phyloP scores from a whole-genome alignment of 768 basidiomycete genomes.

The Auricularia sp. region DNA sequence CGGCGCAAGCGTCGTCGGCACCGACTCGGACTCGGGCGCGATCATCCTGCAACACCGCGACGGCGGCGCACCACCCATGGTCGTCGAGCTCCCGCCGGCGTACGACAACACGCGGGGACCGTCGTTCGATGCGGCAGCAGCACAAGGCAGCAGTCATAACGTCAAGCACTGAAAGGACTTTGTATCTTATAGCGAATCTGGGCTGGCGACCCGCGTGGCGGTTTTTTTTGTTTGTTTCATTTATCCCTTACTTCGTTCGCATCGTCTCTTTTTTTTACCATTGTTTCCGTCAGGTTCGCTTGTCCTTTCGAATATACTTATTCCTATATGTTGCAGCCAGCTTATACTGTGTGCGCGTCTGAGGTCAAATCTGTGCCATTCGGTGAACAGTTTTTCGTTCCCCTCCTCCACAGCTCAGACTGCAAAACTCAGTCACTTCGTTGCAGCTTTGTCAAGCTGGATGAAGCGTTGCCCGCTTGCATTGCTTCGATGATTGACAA shows the following conservation, averaged over 20 bases:
- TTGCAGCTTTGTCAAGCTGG: too few relatives aligned
- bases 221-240: neutral
- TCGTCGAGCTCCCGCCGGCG: neutral
- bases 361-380: too few relatives aligned
- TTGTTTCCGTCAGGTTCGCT: neutral
- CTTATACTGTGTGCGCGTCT: neutral
- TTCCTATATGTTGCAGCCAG: neutral
- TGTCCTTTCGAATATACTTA: slow-evolving; percentile 1
- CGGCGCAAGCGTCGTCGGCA: neutral
- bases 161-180: neutral
- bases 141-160: neutral
- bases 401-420: too few relatives aligned
- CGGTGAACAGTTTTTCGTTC: too few relatives aligned
- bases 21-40: neutral
- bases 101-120: neutral
- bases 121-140: neutral
- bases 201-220: neutral
- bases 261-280: neutral
- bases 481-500: too few relatives aligned
- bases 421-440: too few relatives aligned
- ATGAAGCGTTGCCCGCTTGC: too few relatives aligned
- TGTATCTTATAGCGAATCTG: neutral
- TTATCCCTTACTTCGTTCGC: neutral
- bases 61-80: neutral
- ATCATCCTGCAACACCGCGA: neutral